These are phyloP conservation scores for Coccinonectria pachysandricola DNA, from an alignment of 2,329 filamentous ascomycete genomes.

Conservation along the genomic window DNA sequence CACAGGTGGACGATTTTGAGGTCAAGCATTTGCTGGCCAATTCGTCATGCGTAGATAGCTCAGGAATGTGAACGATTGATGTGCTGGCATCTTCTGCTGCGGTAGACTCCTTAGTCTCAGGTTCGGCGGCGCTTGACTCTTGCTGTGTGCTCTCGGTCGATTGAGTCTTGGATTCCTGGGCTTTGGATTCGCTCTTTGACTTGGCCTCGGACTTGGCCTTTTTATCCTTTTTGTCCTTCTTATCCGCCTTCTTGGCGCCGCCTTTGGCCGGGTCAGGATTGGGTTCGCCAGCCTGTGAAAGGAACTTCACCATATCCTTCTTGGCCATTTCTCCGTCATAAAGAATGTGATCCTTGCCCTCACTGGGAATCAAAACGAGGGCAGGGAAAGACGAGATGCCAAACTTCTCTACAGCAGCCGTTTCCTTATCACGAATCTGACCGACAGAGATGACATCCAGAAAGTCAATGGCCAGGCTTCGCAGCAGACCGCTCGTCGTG, in stretches of 20 bases:
- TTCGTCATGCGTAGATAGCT: constrained; percentile 52
- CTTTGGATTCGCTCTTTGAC: constrained; percentile 28
- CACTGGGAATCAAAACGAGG: constrained; percentile 67
- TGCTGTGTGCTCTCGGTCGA: constrained; percentile 19
- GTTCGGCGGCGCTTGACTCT: constrained; percentile 14
- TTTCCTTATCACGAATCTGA: constrained; percentile 77
- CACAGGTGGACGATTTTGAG: constrained; percentile 68
- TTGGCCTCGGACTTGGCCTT: constrained; percentile 30
- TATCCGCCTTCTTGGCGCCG: constrained; percentile 29
- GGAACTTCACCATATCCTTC: constrained; percentile 67
- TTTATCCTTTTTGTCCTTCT: constrained; percentile 17
- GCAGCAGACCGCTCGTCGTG: constrained; percentile 70
- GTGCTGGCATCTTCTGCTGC: constrained; percentile 5
- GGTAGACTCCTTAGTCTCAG: constrained; percentile 15
- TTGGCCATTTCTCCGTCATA: constrained; percentile 85
- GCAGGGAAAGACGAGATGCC: constrained; percentile 70
- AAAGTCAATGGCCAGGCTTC: constrained; percentile 84
- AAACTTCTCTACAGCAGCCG: constrained; percentile 59
- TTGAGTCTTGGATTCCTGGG: constrained; percentile 23
- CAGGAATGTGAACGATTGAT: constrained; percentile 50
- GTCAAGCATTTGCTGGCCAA: constrained; percentile 64
- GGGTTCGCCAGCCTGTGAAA: constrained; percentile 66
- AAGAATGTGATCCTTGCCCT: constrained; percentile 54
- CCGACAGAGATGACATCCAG: constrained; percentile 68
- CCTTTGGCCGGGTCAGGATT: constrained; percentile 59